A percentile compares a stretch with the other conserved stretches of the same genome.
These are phyloP conservation scores for Capsicum chinense DNA, from an alignment of 257 asterid species.

Conservation along the genomic window DNA sequence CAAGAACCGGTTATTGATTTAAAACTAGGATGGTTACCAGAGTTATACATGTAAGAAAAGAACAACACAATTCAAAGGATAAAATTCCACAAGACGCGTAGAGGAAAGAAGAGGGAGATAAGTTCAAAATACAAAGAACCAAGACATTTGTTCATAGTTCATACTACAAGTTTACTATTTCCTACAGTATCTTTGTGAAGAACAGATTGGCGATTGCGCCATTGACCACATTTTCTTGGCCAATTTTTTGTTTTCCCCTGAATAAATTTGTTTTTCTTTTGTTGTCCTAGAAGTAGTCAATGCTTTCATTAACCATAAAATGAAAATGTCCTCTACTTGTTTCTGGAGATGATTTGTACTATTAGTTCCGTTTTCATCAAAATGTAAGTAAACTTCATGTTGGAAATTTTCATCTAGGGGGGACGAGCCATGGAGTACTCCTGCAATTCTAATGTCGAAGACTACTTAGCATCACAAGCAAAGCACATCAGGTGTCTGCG, in stretches of 20 bases:
- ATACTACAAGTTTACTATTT: not conserved
- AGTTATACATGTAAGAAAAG: not conserved
- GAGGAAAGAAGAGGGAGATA: not conserved
- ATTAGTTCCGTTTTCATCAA: not conserved
- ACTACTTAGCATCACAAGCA: not conserved
- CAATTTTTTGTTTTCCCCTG: too few species aligned
- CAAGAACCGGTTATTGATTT: too few species aligned
- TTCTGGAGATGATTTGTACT: not conserved
- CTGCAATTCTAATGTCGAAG: not conserved
- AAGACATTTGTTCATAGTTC: not conserved
- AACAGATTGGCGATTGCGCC: too few species aligned
- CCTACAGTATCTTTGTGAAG: not conserved
- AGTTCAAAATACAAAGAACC: not conserved
- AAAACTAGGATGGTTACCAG: too few species aligned
- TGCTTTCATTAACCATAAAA: not conserved
- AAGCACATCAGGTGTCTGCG: not conserved
- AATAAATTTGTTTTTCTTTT: too few species aligned
- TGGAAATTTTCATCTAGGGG: not conserved
- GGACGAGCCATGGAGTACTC: not conserved
- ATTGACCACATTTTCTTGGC: too few species aligned
- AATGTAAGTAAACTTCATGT: not conserved
- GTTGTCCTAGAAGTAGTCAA: not conserved
- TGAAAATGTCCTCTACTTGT: not conserved
- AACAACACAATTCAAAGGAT: not conserved
- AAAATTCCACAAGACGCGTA: not conserved